These are phyloP conservation scores for Phytopythium sindhum DNA, from an alignment of 352 stramenopile genomes.

Conservation along the genomic window DNA sequence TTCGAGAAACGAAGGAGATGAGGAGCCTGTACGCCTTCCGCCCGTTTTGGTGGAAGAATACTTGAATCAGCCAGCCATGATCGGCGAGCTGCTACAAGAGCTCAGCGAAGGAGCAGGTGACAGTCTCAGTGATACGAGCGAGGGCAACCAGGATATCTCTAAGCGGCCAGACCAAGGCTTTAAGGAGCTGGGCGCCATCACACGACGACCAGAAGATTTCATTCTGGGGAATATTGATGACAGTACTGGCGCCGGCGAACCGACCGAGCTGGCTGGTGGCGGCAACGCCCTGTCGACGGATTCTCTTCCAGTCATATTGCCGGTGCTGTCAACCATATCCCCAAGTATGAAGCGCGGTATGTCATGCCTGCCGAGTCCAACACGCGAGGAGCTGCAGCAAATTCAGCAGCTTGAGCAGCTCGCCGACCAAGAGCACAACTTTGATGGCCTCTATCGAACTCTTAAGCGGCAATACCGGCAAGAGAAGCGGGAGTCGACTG, in stretches of 20 bases:
- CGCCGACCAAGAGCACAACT: constrained; percentile 22
- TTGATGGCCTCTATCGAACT: constrained; percentile 10
- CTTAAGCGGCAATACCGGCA: background rate
- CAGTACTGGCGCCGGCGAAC: background rate
- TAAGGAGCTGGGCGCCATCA: background rate
- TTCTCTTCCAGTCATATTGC: background rate
- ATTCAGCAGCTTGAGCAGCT: constrained; percentile 28
- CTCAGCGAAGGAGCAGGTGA: background rate
- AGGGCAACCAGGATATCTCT: background rate
- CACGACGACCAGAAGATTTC: background rate
- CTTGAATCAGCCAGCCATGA: constrained; percentile 38
- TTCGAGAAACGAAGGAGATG: constrained; percentile 34
- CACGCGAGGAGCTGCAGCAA: background rate
- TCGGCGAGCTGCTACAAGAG: constrained; percentile 27
- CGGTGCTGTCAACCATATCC: constrained; percentile 2
- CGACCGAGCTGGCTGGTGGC: background rate
- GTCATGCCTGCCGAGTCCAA: constrained; percentile 2
- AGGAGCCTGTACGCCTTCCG: constrained; percentile 6
- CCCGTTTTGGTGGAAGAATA: constrained; percentile 32
- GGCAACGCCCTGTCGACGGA: background rate
- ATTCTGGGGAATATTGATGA: background rate
- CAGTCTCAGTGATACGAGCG: background rate
- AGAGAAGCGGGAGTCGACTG: background rate
- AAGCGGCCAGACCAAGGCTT: background rate
- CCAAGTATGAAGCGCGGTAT: background rate